Evolutionary conservation across 495 filamentous ascomycete genomes (phyloP).

Genomic region (Apiosordaria backusii): DNA sequence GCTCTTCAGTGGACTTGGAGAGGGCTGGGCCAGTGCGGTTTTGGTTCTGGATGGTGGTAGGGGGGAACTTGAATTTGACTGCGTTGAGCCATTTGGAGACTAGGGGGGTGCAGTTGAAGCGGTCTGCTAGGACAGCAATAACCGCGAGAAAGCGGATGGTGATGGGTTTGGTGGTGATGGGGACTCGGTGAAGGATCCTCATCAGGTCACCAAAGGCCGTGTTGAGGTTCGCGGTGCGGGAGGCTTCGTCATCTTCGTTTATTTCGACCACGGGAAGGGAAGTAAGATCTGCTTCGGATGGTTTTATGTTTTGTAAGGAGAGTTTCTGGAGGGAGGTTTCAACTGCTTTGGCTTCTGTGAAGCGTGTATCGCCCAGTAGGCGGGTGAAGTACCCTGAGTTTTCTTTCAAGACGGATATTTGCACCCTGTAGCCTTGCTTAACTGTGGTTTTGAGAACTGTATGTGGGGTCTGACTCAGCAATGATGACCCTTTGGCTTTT

Average conservation of each 20-base stretch:
- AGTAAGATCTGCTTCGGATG: conserved; percentile 42
- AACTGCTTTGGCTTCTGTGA: conserved; percentile 50
- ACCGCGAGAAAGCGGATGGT: conserved; percentile 55
- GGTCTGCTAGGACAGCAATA: conserved; percentile 64
- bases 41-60: conserved; percentile 32
- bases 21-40: conserved; percentile 39
- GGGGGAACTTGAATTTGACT: conserved; percentile 48
- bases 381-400: conserved; percentile 58
- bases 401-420: conserved; percentile 37
- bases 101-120: conserved; percentile 53
- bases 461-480: conserved; percentile 17
- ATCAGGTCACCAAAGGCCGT: conserved; percentile 55
- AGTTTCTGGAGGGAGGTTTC: conserved; percentile 42
- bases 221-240: conserved; percentile 46
- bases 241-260: conserved; percentile 57
- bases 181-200: conserved; percentile 51
- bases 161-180: conserved; percentile 34
- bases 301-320: conserved; percentile 37
- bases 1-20: conserved; percentile 47
- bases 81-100: conserved; percentile 45
- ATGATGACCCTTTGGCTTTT: conserved; percentile 22
- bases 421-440: conserved; percentile 39
- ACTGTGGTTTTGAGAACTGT: conserved; percentile 33
- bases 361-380: conserved; percentile 49
- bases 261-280: conserved; percentile 55